Evolutionary conservation across 495 filamentous ascomycete species (phyloP).

Genomic region (Podospora didyma): DNA sequence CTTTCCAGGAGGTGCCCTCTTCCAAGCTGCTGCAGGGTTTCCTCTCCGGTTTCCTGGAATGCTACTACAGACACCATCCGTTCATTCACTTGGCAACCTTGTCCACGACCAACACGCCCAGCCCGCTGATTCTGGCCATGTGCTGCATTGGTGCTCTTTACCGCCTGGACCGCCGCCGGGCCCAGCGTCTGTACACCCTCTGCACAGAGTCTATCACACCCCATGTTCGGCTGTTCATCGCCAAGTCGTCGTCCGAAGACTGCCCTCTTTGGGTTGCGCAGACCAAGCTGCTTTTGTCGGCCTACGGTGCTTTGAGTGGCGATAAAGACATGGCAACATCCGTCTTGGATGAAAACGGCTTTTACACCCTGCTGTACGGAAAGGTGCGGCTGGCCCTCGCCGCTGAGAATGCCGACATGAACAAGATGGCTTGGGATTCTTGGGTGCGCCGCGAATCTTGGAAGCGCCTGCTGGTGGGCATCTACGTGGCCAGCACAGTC

Average conservation of each 20-base stretch:
- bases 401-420: neutral
- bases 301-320: constrained; percentile 1
- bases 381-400: neutral
- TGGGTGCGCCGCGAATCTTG: constrained; percentile 1
- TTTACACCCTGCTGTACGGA: neutral
- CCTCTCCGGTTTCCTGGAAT: neutral
- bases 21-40: neutral
- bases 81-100: neutral
- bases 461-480: neutral
- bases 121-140: constrained; percentile 2
- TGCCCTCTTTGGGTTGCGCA: neutral
- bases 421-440: neutral
- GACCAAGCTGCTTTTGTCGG: neutral
- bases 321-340: neutral
- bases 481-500: neutral
- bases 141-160: neutral
- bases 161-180: constrained; percentile 1
- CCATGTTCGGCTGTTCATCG: neutral
- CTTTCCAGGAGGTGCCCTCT: neutral
- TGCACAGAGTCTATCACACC: neutral
- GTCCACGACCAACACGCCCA: neutral
- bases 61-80: constrained; percentile 2
- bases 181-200: neutral
- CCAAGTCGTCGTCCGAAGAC: neutral
- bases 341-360: constrained; percentile 1